Evolutionary conservation across 192 early-diverging fungal species (phyloP), one percentile per base, ranked within the genome.

Genomic region (Pilaira anomala): DNA sequence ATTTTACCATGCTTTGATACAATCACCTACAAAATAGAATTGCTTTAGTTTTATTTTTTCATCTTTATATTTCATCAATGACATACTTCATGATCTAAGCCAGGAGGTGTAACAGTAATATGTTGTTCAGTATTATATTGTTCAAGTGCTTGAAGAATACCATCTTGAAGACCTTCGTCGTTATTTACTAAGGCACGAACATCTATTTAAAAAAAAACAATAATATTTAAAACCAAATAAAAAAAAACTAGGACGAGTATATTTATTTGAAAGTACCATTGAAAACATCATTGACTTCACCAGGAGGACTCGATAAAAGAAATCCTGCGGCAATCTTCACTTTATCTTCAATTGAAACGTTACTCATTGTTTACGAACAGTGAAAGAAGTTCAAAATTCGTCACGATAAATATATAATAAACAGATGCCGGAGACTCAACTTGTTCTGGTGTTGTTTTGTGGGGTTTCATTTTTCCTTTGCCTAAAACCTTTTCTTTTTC

Each of bases 241-340:
- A 22, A 48, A 30, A 5, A 33, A 42, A 28, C 30, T 13, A 30
- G 29, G 5, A 26, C n/a, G 24, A 12, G 21, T 25, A 41, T 3
- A 9, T 28, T 4, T 4, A 2, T 29, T 24, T 50, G 39, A 29
- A 28, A 68, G 59, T 84, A 95, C 94, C 95, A 65, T 95, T 96
- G 66, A 92, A 94, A 25, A 99, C 95, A 76, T 97, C 92, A 77
- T 91, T 91, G 7, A 97, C 84, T 82, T 99, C 94, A 44, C 97
- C 97, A 8, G 97, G 97, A n/a, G 97, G 97, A 57, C 89, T 89
- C 46, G 90, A 82, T 48, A 91, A 76, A 13, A 97, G 78, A 62
- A 97, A 89, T 24, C 78, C 69, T 24, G 86, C 81, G 22, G 88
- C 89, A 68, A 89, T 91, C 67, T 86, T 82, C 48, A 93, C 79